Conservation (phyloP, 192 early-diverging fungal genomes). For the Chytriomyces confervae region DNA sequence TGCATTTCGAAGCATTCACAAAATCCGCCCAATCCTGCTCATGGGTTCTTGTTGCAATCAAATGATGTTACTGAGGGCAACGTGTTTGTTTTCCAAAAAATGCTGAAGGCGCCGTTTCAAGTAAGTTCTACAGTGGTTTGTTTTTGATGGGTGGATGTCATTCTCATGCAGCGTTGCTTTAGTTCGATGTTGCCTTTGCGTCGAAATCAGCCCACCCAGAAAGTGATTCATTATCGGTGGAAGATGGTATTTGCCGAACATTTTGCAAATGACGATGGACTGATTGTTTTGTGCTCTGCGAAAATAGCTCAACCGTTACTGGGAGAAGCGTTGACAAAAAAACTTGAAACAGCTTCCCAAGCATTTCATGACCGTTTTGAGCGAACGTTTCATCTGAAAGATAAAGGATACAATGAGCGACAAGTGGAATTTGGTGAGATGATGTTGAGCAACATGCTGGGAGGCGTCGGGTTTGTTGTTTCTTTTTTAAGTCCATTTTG, state of each 20-base stretch:
- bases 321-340: slow-evolving; percentile 43
- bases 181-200: slow-evolving; percentile 65
- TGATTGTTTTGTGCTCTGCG: background rate
- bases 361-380: slow-evolving; percentile 80
- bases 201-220: slow-evolving; percentile 44
- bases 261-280: background rate
- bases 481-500: background rate
- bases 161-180: background rate
- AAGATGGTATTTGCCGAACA: background rate
- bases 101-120: slow-evolving; percentile 66
- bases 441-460: slow-evolving; percentile 81
- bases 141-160: background rate
- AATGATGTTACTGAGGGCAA: slow-evolving; percentile 48
- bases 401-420: slow-evolving; percentile 65
- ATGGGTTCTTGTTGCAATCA: slow-evolving; percentile 39
- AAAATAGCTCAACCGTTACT: slow-evolving; percentile 12
- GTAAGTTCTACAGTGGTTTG: too few relatives aligned
- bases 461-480: slow-evolving; percentile 78
- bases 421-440: slow-evolving; percentile 76
- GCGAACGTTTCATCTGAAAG: slow-evolving; percentile 65
- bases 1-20: slow-evolving; percentile 5
- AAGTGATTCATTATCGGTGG: background rate
- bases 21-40: slow-evolving; percentile 29
- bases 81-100: slow-evolving; percentile 68
- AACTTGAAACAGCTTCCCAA: slow-evolving; percentile 39